phyloP scores from a whole-genome alignment of 768 basidiomycete species.

The Boletus pseudo-olivaceus region DNA sequence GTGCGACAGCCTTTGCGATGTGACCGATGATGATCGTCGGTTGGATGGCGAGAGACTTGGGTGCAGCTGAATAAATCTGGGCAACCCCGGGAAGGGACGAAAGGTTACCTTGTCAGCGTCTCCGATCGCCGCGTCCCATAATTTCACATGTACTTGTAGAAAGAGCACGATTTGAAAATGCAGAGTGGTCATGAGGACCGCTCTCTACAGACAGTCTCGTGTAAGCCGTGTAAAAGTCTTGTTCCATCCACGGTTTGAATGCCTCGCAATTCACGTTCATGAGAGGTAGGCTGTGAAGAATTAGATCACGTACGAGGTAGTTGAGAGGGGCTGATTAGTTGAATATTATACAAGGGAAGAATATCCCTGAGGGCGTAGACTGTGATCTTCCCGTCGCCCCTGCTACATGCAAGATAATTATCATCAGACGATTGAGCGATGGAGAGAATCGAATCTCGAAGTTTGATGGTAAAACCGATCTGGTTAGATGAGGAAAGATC shows the following conservation, averaged over 20 bases:
- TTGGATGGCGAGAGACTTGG: background rate
- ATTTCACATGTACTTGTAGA: background rate
- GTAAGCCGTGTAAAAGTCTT: background rate
- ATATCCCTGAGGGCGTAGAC: background rate
- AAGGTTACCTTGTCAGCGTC: background rate
- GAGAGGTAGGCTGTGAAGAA: background rate
- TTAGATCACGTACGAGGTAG: background rate
- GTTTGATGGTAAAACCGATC: background rate
- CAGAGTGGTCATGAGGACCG: background rate
- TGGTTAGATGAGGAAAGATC: background rate
- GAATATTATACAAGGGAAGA: background rate
- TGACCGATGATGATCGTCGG: background rate
- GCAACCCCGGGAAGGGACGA: background rate
- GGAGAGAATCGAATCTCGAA: background rate
- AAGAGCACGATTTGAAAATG: constrained; percentile 1
- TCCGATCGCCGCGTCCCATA: background rate
- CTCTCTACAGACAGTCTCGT: fast-evolving
- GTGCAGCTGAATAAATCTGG: background rate
- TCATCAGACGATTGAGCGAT: background rate
- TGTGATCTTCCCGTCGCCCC: background rate
- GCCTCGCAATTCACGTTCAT: background rate
- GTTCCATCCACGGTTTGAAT: constrained; percentile 6
- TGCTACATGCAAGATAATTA: background rate
- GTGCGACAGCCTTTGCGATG: background rate
- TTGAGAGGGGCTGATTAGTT: background rate